Evolutionary conservation across 768 basidiomycete species (phyloP).

Genomic region (Amanita subjunquillea): DNA sequence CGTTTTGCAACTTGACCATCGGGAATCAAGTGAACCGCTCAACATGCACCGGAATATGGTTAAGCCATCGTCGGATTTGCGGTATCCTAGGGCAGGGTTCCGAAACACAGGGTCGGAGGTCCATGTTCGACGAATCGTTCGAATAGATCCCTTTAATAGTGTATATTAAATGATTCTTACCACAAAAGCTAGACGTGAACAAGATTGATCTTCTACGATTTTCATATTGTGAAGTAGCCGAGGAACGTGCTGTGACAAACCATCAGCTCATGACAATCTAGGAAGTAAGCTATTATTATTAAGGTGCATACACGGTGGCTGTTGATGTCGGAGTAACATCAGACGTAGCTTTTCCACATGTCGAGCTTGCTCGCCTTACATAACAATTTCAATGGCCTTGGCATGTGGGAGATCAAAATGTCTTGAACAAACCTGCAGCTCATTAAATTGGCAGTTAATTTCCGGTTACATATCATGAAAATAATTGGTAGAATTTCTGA

Average conservation of each 20-base stretch:
- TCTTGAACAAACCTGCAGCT: background rate
- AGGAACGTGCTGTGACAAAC: background rate
- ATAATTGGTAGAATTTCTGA: background rate
- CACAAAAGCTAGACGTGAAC: background rate
- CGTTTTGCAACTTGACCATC: background rate
- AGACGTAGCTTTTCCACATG: background rate
- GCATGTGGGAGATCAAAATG: background rate
- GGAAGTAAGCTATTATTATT: background rate
- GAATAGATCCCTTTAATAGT: background rate
- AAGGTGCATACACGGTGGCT: background rate
- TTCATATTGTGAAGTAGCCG: constrained; percentile 1
- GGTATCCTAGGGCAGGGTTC: background rate
- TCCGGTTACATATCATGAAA: background rate
- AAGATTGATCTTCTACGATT: constrained; percentile 1
- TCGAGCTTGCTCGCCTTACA: background rate
- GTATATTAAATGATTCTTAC: background rate
- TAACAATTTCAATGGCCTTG: background rate
- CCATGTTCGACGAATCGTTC: background rate
- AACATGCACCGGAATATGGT: too few relatives aligned
- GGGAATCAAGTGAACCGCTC: background rate
- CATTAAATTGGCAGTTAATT: constrained; percentile 1
- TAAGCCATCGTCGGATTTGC: background rate
- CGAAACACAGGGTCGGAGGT: background rate
- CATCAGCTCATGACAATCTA: background rate
- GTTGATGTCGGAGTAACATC: constrained; percentile 1